Percentiles rank a stretch among this genome's conserved stretches.
These are phyloP conservation scores for Phytophthora idaei DNA, from an alignment of 352 stramenopile species.

Conservation along the genomic window DNA sequence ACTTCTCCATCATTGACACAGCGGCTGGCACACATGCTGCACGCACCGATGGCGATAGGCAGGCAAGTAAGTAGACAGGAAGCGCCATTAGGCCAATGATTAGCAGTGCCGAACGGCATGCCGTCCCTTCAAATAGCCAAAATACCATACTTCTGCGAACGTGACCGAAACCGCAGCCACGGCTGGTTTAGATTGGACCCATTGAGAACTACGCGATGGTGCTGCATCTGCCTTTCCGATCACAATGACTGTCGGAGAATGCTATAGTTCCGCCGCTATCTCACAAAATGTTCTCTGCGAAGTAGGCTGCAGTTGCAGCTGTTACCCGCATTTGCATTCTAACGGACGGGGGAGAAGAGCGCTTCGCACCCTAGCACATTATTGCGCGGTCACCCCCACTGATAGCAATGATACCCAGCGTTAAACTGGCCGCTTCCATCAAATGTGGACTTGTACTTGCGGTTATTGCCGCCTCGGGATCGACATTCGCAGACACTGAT, in stretches of 20 bases:
- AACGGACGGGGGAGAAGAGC: not conserved
- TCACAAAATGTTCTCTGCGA: slow-evolving; percentile 14
- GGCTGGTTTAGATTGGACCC: not conserved
- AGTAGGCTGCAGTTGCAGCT: not conserved
- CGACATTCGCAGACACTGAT: slow-evolving; percentile 1
- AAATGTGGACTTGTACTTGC: not conserved
- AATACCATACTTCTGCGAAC: too few species aligned
- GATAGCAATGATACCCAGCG: not conserved
- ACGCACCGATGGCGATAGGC: too few species aligned
- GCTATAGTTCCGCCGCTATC: not conserved
- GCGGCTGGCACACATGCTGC: too few species aligned
- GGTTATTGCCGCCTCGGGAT: not conserved
- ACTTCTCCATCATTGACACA: too few species aligned
- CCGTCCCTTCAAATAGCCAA: too few species aligned
- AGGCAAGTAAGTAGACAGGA: too few species aligned
- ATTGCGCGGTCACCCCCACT: too few species aligned
- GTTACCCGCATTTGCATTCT: slow-evolving; percentile 8
- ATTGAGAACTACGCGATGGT: slow-evolving; percentile 15
- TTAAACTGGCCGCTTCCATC: not conserved
- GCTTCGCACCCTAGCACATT: not conserved
- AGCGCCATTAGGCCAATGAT: too few species aligned
- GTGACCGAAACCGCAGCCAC: too few species aligned
- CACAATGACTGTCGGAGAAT: not conserved
- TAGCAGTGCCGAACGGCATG: too few species aligned
- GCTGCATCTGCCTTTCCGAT: not conserved